Evolutionary conservation across 2,329 filamentous ascomycete species (phyloP).

Genomic region (Cryoendolithus antarcticus): DNA sequence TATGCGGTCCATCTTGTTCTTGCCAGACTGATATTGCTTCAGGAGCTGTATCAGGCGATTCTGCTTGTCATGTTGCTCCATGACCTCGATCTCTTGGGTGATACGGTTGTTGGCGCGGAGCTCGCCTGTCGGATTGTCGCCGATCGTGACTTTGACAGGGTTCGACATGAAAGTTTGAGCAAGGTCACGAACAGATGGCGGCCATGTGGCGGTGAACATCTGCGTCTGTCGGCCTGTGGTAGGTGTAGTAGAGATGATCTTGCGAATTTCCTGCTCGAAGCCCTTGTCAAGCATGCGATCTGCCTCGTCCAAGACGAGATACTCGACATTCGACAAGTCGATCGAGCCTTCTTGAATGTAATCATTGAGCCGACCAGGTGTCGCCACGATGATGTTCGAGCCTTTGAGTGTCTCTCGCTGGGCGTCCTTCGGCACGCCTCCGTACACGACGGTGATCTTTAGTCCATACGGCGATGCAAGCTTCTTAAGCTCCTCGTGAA

Average conservation of each 20-base stretch:
- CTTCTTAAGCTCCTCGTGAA: constrained; percentile 70
- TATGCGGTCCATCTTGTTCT: constrained; percentile 66
- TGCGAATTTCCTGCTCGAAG: constrained; percentile 90
- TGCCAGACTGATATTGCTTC: constrained; percentile 64
- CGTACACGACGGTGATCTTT: constrained; percentile 76
- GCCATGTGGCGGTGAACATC: constrained; percentile 99
- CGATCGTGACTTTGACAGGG: constrained; percentile 80
- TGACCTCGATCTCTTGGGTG: constrained; percentile 76
- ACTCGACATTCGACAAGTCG: constrained; percentile 60
- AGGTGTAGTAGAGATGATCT: constrained; percentile 66
- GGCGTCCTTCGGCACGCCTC: constrained; percentile 83
- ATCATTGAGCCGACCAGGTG: constrained; percentile 90
- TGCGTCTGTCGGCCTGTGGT: constrained; percentile 69
- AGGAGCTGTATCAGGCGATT: constrained; percentile 66
- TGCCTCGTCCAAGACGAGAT: constrained; percentile 89
- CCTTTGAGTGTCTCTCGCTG: constrained; percentile 62
- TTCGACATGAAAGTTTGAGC: constrained; percentile 81
- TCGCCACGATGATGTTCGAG: constrained; percentile 76
- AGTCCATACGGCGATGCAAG: constrained; percentile 60
- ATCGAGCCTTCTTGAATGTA: constrained; percentile 76
- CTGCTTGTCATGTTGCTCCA: constrained; percentile 73
- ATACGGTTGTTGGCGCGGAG: constrained; percentile 85
- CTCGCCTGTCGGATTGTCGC: constrained; percentile 61
- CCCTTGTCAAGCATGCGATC: constrained; percentile 98
- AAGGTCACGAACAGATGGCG: constrained; percentile 69